Conservation (phyloP, 1,139 yeast species). For the Saccharomyces hybrid region DNA sequence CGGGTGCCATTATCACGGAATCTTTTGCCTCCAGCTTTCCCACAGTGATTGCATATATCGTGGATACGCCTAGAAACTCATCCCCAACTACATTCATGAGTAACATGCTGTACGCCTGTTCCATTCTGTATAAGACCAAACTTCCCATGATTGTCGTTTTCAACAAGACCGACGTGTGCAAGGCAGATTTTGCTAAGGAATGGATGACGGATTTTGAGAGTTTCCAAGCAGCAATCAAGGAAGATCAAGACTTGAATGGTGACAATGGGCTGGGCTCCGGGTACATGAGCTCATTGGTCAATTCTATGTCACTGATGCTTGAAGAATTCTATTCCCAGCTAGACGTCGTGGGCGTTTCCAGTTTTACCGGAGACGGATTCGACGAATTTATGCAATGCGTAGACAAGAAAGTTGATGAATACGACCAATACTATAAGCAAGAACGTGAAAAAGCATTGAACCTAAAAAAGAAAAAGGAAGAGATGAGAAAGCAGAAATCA, state of each 20-base stretch:
- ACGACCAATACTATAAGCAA: slow-evolving; percentile 69
- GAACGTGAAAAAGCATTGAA: slow-evolving; percentile 80
- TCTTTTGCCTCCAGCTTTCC: slow-evolving; percentile 96
- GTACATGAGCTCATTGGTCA: slow-evolving; percentile 88
- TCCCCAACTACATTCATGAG: slow-evolving; percentile 97
- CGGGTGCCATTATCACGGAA: slow-evolving; percentile 94
- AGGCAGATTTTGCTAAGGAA: slow-evolving; percentile 80
- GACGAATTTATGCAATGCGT: slow-evolving; percentile 82
- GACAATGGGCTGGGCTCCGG: slow-evolving; percentile 71
- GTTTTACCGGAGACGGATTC: slow-evolving; percentile 90
- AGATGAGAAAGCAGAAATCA: slow-evolving; percentile 62
- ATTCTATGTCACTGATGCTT: slow-evolving; percentile 90
- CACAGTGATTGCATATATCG: slow-evolving; percentile 89
- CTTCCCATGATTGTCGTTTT: slow-evolving; percentile 95
- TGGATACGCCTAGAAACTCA: slow-evolving; percentile 91
- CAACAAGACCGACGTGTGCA: slow-evolving; percentile 86
- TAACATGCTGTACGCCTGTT: slow-evolving; percentile 96
- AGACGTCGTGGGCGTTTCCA: slow-evolving; percentile 85
- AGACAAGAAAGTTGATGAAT: slow-evolving; percentile 82
- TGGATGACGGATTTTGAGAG: slow-evolving; percentile 98
- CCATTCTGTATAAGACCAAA: slow-evolving; percentile 90
- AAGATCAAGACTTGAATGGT: slow-evolving; percentile 55
- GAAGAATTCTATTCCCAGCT: slow-evolving; percentile 93
- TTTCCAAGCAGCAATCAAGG: slow-evolving; percentile 71
- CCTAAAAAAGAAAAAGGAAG: slow-evolving; percentile 71